These are phyloP conservation scores for sorghum (Sorghum bicolor) DNA, from an alignment of 176 grass and related monocot species.

Conservation along the genomic window DNA sequence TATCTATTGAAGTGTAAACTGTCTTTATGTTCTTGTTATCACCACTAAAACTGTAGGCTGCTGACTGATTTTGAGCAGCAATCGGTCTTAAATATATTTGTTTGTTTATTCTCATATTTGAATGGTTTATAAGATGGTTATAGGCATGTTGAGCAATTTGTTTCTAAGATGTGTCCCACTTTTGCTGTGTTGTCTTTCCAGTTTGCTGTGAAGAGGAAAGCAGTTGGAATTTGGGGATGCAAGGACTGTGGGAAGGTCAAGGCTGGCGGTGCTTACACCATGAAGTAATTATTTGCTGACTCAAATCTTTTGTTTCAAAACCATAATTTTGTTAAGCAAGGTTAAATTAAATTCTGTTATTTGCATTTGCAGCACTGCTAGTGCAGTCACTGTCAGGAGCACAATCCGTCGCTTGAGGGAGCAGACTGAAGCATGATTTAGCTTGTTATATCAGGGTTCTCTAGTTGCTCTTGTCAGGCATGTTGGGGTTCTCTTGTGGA, in stretches of 20 bases:
- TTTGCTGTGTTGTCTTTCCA: slow-evolving; percentile 1
- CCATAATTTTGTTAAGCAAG: not conserved
- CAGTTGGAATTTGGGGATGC: slow-evolving; percentile 98
- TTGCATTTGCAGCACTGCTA: slow-evolving; percentile 66
- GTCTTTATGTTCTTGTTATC: not conserved
- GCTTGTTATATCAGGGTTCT: not conserved
- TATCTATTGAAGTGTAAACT: not conserved
- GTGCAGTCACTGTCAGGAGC: slow-evolving; percentile 94
- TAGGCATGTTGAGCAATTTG: not conserved
- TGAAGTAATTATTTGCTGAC: slow-evolving; percentile 55
- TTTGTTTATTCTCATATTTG: not conserved
- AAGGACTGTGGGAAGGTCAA: slow-evolving; percentile 95
- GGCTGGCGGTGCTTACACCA: slow-evolving; percentile 86
- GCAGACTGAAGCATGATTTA: slow-evolving; percentile 72
- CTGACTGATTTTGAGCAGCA: not conserved
- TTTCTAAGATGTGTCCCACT: not conserved
- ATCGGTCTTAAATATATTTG: not conserved
- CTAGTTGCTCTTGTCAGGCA: not conserved
- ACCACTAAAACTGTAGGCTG: not conserved
- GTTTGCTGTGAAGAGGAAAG: slow-evolving; percentile 96
- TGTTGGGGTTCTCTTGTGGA: not conserved
- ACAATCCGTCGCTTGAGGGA: slow-evolving; percentile 92
- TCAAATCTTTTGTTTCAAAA: not conserved
- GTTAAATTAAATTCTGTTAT: not conserved
- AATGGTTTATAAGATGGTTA: not conserved